Evolutionary conservation across 495 filamentous ascomycete genomes (phyloP).

Genomic region (Oidiodendron maius): DNA sequence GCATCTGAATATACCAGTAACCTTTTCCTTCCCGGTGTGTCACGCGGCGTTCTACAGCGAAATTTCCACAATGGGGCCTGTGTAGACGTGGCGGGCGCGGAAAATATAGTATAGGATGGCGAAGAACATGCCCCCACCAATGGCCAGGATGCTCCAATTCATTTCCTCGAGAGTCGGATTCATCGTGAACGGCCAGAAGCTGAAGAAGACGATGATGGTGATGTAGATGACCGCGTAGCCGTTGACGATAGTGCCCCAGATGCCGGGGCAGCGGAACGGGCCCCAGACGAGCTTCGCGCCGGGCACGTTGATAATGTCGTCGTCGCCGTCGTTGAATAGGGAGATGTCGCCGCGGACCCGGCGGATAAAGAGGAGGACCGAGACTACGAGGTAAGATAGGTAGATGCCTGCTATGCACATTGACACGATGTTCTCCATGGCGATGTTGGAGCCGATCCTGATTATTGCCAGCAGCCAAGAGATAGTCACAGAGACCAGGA

Average conservation of each 20-base stretch:
- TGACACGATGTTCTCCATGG: not conserved
- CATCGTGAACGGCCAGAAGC: no score
- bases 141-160: no score
- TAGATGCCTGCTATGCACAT: not conserved
- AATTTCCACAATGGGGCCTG: no score
- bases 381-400: not conserved
- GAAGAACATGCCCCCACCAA: no score
- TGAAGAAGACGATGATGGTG: not conserved
- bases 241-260: not conserved
- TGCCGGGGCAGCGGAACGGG: not conserved
- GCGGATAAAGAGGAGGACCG: not conserved
- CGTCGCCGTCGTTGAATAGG: no score
- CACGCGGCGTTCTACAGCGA: no score
- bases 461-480: not conserved
- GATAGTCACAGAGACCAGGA: not conserved
- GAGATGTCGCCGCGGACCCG: not conserved
- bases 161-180: no score
- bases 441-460: not conserved
- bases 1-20: no score
- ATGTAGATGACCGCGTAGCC: not conserved
- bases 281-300: not conserved
- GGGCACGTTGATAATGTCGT: not conserved
- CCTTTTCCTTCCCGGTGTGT: no score
- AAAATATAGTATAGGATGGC: no score
- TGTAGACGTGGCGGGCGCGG: no score